Base-by-base conservation (phyloP, 2,329 filamentous ascomycete genomes). In the Penicillium sp. region DNA sequence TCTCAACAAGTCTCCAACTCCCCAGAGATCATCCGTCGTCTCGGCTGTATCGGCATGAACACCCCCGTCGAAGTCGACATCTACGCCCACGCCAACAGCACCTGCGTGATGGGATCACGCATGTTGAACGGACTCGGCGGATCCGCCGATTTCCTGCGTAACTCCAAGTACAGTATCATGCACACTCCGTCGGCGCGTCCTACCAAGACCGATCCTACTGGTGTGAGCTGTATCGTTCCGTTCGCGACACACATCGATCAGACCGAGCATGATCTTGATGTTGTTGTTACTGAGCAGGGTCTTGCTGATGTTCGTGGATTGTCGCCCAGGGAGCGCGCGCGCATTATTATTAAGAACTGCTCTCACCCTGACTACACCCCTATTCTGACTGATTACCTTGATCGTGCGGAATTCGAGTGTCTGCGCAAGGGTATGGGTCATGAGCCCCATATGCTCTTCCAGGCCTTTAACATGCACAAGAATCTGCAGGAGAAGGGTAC, bases 41-140 rank as follows among this genome's bases (percentile, higher is more conserved):
- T 96, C 1, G 91, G 91, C 60, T 87, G 92, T 65, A 96, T 96
- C 67, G 91, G 90, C 73, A 96, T 96, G 91, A 96, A 96, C 83
- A 96, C 91, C 0, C 91, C 91, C 23, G 90, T 96, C 47, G 92
- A 96, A 78, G 91, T 96, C 17, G 92, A 96, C 77, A 95, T 96
- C 70, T 96, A 96, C 78, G 92, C 91, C 2, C 91, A 96, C 78
- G 92, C 92, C 68, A 96, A 96, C 84, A 88, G 84, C 61, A 96
- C 91, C 54, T 93, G 89, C 71, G 91, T 96, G 23, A 91, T 94
- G 86, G 91, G 92, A 63, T 88, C 84, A 61, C 87, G 92, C 57
- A 94, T 93, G 89, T 83, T 94, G 60, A 93, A 93, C 79, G 90
- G 90, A 12, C 85, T 94, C 7, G 90, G 90, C 50, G 90, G 90